Evolutionary conservation across 1,139 yeast species (phyloP).

Genomic region (Pichia sorboxylosa): DNA sequence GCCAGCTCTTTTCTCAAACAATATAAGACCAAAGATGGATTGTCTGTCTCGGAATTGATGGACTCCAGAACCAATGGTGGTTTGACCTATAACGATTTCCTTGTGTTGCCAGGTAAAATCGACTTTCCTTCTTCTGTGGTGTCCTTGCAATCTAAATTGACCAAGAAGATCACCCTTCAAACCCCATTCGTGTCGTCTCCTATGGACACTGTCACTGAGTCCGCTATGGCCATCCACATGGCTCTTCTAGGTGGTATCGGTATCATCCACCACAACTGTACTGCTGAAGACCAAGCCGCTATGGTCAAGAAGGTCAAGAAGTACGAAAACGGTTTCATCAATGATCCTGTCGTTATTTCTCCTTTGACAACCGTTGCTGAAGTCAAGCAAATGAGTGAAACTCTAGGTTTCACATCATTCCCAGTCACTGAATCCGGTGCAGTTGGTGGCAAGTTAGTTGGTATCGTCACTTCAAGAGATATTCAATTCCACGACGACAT

Average conservation of each 20-base stretch:
- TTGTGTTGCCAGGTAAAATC: constrained; percentile 90
- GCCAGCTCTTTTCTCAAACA: constrained; percentile 59
- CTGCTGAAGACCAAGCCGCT: constrained; percentile 94
- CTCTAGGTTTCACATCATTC: constrained; percentile 90
- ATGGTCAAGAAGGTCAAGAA: constrained; percentile 96
- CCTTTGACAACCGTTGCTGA: constrained; percentile 73
- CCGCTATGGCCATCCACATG: constrained; percentile 97
- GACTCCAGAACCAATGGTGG: constrained; percentile 91
- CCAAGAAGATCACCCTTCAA: constrained; percentile 83
- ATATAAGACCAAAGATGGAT: constrained; percentile 72
- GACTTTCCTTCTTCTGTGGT: constrained; percentile 76
- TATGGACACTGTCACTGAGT: constrained; percentile 98
- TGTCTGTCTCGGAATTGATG: constrained; percentile 73
- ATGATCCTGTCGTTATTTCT: constrained; percentile 79
- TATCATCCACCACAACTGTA: constrained; percentile 94
- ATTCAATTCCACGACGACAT: constrained; percentile 84
- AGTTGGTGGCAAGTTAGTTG: constrained; percentile 81
- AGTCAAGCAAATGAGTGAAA: constrained; percentile 57
- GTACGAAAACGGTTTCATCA: constrained; percentile 94
- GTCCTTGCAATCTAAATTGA: constrained; percentile 68
- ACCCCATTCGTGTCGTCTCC: constrained; percentile 97
- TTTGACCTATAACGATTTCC: constrained; percentile 90
- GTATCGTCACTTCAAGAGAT: constrained; percentile 95
- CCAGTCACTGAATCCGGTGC: constrained; percentile 93
- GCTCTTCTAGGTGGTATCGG: constrained; percentile 99